Conservation (phyloP, 352 stramenopile genomes). For the Elongisporangium prolatum region DNA sequence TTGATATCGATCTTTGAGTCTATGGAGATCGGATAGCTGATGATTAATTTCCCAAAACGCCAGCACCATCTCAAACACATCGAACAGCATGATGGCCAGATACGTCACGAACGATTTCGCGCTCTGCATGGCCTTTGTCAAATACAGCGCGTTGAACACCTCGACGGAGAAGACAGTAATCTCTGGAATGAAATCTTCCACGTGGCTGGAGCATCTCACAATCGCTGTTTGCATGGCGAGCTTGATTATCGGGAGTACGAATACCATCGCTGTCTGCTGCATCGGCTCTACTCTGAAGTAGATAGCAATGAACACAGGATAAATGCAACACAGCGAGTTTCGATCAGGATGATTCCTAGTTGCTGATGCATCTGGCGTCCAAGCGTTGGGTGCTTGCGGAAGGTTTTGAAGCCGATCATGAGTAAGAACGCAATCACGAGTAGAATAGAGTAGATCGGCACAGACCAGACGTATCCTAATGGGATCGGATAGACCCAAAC, state of each 20-base stretch:
- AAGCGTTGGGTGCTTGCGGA: neutral
- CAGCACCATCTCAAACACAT: constrained; percentile 6
- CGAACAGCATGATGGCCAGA: constrained; percentile 5
- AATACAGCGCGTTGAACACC: constrained; percentile 9
- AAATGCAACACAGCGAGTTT: neutral
- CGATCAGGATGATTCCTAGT: neutral
- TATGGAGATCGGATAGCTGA: neutral
- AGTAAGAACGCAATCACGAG: neutral
- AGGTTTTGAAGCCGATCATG: neutral
- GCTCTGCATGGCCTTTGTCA: constrained; percentile 6
- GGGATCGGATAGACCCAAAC: neutral
- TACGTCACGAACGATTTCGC: constrained; percentile 3
- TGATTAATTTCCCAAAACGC: neutral
- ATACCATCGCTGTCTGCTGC: neutral
- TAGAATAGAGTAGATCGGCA: neutral
- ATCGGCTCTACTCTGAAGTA: neutral
- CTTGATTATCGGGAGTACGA: neutral
- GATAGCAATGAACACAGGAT: neutral
- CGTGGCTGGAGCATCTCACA: neutral
- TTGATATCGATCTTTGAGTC: neutral
- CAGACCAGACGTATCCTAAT: neutral
- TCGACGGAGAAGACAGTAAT: constrained; percentile 4
- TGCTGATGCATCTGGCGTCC: neutral
- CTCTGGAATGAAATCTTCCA: constrained; percentile 5
- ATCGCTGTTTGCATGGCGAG: neutral